Conservation (phyloP, 306 rosid species). For the Alnus rubra region DNA sequence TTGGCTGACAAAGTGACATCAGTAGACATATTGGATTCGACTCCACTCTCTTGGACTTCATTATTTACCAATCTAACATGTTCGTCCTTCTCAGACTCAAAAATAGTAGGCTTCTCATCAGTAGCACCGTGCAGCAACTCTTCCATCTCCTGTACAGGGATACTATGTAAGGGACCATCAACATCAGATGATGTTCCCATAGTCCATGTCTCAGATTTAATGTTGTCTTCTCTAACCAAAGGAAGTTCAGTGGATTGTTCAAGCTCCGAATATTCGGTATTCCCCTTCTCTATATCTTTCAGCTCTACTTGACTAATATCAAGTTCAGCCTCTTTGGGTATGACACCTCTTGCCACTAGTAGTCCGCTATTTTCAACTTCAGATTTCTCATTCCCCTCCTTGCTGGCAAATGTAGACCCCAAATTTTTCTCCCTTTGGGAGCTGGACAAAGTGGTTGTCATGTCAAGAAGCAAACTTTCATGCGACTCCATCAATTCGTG, state of each 20-base stretch:
- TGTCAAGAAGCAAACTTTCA: constrained; percentile 3
- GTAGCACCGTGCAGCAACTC: neutral
- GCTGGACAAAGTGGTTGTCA: neutral
- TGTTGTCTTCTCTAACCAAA: neutral
- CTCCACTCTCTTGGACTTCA: neutral
- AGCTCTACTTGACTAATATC: neutral
- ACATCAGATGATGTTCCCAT: neutral
- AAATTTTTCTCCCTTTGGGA: neutral
- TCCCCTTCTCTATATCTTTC: neutral
- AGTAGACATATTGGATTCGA: neutral
- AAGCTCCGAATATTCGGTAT: neutral
- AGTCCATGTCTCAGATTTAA: neutral
- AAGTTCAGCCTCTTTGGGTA: neutral
- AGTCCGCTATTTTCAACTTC: neutral
- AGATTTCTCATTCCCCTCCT: neutral
- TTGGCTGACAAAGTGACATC: neutral
- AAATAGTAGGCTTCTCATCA: neutral
- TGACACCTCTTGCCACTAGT: neutral
- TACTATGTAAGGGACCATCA: neutral
- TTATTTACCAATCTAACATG: neutral
- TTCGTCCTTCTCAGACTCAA: constrained; percentile 1
- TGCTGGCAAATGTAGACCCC: neutral
- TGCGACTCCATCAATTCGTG: neutral
- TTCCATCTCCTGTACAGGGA: neutral
- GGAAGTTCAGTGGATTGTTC: constrained; percentile 10